Evolutionary conservation across 306 rosid genomes (phyloP), one percentile per base, ranked within the genome.

Genomic region (Adenanthera pavonina): DNA sequence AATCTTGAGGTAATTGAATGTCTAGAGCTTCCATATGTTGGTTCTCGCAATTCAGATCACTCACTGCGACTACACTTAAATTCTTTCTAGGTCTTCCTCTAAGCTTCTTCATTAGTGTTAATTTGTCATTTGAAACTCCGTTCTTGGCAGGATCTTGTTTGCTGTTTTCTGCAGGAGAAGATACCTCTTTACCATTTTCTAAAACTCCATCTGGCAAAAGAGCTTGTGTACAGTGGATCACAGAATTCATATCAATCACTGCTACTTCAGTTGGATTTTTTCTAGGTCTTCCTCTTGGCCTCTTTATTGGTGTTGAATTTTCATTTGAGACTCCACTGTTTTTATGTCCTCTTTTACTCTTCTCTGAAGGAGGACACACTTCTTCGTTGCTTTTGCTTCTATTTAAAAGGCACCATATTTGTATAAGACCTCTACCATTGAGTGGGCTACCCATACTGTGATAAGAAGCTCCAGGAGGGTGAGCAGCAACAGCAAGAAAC

Each of bases 401-500:
- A 87, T 89, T 91, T 66, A 95, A 78, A 84, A 95, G 79, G 83
- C 96, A 93, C 99, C 98, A 95, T 89, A 95, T 93, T 85, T 95
- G 99, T 78, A 95, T 69, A 65, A 89, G 86, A 44, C 99, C 99
- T 89, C 94, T 89, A 43, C 99, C 99, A 54, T 87, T 84, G 74
- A 92, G 93, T 82, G 96, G 85, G 79, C 78, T 85, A 69, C 99
- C 99, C 80, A 95, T 81, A 82, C 88, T 93, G 89, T 95, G 99
- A 88, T 92, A 95, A 57, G 99, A 88, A 78, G 97, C 90, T 8
- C 94, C 94, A 47, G 94, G 99, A 54, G 97, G 98, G 86, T 95
- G 99, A 82, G 92, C 87, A 86, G 99, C 87, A 81, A 95, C 89
- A 69, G 98, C 98, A 69, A 95, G 77, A 85, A 86, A 93, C 98